Base-by-base conservation (phyloP, 805 yeast genomes). In the Sugiyamaella americana region DNA sequence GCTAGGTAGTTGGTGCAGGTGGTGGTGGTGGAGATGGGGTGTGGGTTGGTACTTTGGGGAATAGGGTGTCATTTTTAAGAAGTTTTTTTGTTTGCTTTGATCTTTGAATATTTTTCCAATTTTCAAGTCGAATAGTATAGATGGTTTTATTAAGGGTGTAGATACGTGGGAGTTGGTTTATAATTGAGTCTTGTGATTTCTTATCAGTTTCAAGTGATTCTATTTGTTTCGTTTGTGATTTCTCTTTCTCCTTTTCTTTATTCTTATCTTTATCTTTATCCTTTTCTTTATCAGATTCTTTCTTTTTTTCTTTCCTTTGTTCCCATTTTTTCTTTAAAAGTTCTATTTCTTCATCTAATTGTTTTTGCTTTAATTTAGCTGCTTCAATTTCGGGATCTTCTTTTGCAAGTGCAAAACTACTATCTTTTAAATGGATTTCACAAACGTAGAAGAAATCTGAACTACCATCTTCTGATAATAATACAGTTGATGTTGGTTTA, bases 401-500 rank as follows among this genome's bases (percentile, higher is more conserved):
- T 6, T 67, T 52, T 0, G 74, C 67, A 2, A 57, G 56, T 13
- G 79, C 79, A 57, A 78, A 79, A 13, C 68, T 65, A 3, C 59
- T 57, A 55, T 79, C 84, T 6, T 57, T 50, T 43, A 78, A 60
- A 58, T 79, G 84, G 13, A 65, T 46, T 22, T 67, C 66, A 57
- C 84, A 79, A 1, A 69, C 64, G 56, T 76, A 79, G 58, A 79
- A 75, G 57, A 70, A 75, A 56, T 79, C 84, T 2, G 63, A 54
- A 17, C 58, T 63, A 38, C 71, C 72, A 47, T 68, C 71, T 22
- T 67, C 65, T 8, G 75, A 64, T 8, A 78, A 66, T 43, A 79
- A 61, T 20, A 79, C 84, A 1, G 68, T 63, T 2, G 64, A 43
- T 1, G 80, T 65, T 1, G 83, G 80, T 49, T 74, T 73, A 59